These are phyloP conservation scores for Nakataea oryzae DNA, from an alignment of 2,329 filamentous ascomycete genomes.

Conservation along the genomic window DNA sequence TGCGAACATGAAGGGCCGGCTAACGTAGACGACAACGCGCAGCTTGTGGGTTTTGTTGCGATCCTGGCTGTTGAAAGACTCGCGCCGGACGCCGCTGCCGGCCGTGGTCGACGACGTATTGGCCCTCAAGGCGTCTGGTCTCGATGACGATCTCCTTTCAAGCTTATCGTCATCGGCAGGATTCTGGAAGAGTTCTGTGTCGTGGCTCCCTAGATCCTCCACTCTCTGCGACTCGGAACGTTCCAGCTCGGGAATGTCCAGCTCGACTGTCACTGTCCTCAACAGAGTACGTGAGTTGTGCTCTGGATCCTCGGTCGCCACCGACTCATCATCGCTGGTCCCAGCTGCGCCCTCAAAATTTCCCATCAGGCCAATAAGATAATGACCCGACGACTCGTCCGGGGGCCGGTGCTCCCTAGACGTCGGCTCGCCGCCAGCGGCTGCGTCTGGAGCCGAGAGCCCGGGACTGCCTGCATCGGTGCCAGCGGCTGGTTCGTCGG, in stretches of 20 bases:
- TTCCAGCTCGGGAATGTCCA: constrained; percentile 31
- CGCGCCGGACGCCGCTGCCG: constrained; percentile 9
- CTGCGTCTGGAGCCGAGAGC: neutral
- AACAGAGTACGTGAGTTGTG: constrained; percentile 47
- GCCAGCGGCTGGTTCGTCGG: neutral
- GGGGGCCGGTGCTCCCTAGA: neutral
- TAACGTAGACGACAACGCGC: constrained; percentile 62
- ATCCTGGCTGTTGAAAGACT: constrained; percentile 33
- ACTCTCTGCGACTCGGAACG: constrained; percentile 33
- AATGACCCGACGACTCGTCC: constrained; percentile 30
- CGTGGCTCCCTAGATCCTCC: constrained; percentile 32
- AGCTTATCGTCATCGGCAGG: constrained; percentile 15
- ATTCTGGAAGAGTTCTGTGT: constrained; percentile 14
- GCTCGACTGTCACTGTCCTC: constrained; percentile 57
- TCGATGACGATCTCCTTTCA: neutral
- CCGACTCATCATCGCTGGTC: constrained; percentile 19
- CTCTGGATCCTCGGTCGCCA: constrained; percentile 19
- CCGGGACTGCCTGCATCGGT: neutral
- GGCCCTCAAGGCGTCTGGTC: neutral
- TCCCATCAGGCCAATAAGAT: constrained; percentile 59
- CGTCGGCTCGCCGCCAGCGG: neutral
- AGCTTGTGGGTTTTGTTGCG: constrained; percentile 45
- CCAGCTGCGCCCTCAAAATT: constrained; percentile 39
- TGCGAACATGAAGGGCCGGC: constrained; percentile 66
- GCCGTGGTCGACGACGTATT: constrained; percentile 7